Conservation (phyloP, 2,329 filamentous ascomycete genomes). For the Diaporthe citriasiana region DNA sequence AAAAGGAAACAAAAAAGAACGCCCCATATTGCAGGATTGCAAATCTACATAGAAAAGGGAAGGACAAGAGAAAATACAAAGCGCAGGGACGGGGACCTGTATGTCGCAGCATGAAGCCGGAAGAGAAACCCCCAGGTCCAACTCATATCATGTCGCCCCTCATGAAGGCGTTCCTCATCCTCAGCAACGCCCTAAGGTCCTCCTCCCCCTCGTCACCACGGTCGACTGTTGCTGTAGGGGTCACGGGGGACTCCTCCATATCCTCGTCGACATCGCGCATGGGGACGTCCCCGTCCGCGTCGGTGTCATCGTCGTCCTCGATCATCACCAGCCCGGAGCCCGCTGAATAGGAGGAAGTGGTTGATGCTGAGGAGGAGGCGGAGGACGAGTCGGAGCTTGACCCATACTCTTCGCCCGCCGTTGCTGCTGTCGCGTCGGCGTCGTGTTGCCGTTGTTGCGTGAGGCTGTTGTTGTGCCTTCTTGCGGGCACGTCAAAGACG, state of each 20-base stretch:
- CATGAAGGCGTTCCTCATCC: slow-evolving; percentile 40
- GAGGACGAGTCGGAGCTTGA: slow-evolving; percentile 2
- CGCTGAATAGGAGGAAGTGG: not conserved
- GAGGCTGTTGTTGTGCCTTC: not conserved
- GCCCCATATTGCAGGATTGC: not conserved
- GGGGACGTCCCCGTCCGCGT: slow-evolving; percentile 21
- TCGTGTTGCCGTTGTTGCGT: not conserved
- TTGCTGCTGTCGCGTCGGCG: not conserved
- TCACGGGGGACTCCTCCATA: not conserved
- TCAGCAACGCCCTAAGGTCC: slow-evolving; percentile 23
- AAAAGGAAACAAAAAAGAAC: too few species aligned
- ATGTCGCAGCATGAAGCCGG: not conserved
- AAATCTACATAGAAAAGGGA: not conserved
- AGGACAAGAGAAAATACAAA: not conserved
- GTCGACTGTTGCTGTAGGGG: not conserved
- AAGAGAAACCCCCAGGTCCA: too few species aligned
- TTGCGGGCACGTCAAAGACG: too few species aligned
- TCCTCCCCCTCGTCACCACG: not conserved
- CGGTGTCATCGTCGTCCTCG: not conserved
- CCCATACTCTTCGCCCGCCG: slow-evolving; percentile 16
- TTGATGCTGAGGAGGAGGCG: not conserved
- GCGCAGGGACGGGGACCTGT: not conserved
- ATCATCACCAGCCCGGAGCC: not conserved
- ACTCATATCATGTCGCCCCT: slow-evolving; percentile 18
- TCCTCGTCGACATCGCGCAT: slow-evolving; percentile 18